phyloP scores from a whole-genome alignment of 441 rosid genomes.

The Raphanus hybrid region DNA sequence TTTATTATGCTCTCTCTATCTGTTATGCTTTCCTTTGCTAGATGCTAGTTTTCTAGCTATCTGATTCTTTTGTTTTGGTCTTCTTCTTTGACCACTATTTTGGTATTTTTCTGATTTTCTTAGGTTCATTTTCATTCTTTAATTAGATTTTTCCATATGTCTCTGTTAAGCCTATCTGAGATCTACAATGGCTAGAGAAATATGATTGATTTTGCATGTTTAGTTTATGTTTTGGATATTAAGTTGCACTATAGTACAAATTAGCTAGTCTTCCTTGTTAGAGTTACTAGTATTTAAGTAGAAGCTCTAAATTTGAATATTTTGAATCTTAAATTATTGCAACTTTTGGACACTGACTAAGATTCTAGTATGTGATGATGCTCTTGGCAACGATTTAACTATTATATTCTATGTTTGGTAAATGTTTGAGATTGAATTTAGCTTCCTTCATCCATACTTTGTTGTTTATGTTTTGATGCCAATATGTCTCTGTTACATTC shows the following conservation, averaged over 20 bases:
- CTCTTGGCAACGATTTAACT: neutral
- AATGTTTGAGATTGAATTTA: neutral
- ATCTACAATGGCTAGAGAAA: constrained; percentile 61
- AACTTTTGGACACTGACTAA: neutral
- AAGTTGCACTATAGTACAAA: constrained; percentile 32
- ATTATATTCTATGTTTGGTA: neutral
- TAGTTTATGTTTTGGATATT: constrained; percentile 28
- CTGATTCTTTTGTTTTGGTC: constrained; percentile 25
- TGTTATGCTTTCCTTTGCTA: constrained; percentile 7
- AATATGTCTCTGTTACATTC: neutral
- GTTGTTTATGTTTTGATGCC: neutral
- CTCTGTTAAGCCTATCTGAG: constrained; percentile 41
- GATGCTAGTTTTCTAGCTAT: constrained; percentile 35
- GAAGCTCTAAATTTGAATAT: constrained; percentile 7
- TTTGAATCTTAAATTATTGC: constrained; percentile 12
- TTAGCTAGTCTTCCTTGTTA: constrained; percentile 29
- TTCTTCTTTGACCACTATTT: constrained; percentile 40
- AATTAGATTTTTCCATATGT: constrained; percentile 11
- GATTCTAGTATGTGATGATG: neutral
- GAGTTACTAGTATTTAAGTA: constrained; percentile 29
- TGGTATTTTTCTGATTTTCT: constrained; percentile 20
- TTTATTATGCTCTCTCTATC: constrained; percentile 18
- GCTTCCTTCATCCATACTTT: neutral
- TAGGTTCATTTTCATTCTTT: constrained; percentile 14
- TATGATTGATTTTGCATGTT: constrained; percentile 35